These are phyloP conservation scores for Hypericum perforatum DNA, from an alignment of 345 rosid genomes.

Conservation along the genomic window DNA sequence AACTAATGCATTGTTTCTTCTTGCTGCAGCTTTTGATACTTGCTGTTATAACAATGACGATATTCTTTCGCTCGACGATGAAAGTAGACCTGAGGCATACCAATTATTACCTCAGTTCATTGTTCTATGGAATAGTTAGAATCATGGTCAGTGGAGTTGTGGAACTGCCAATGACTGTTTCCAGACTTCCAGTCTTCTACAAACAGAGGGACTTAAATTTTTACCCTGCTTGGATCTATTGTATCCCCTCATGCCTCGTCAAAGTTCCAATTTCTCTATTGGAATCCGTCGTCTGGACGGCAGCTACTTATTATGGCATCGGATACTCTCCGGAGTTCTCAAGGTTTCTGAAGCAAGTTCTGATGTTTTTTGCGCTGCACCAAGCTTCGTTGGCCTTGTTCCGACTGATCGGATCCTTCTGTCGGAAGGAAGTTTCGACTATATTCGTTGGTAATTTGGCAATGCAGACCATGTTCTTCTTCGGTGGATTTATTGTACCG, in stretches of 20 bases:
- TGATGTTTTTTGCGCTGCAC: background rate
- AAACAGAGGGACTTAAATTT: background rate
- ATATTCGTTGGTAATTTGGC: conserved; percentile 9
- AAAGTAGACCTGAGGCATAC: background rate
- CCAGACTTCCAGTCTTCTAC: conserved; percentile 3
- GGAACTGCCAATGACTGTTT: background rate
- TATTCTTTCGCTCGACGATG: background rate
- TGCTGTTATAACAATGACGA: background rate
- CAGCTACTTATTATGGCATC: conserved; percentile 6
- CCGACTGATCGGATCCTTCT: conserved; percentile 9
- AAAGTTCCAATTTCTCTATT: conserved; percentile 4
- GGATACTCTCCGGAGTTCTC: conserved; percentile 3
- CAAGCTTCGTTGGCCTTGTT: conserved; percentile 14
- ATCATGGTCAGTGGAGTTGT: background rate
- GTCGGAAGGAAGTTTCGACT: conserved; percentile 6
- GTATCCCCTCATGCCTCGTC: conserved; percentile 8
- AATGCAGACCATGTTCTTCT: background rate
- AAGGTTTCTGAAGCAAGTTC: conserved; percentile 10
- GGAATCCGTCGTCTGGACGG: background rate
- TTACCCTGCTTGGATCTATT: conserved; percentile 10
- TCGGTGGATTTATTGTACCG: conserved; percentile 14
- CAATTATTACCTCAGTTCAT: background rate
- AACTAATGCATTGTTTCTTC: background rate
- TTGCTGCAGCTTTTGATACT: background rate
- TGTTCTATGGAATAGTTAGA: background rate